Evolutionary conservation across 176 grass and related monocot species (phyloP).

Genomic region (Aegilops speltoides): DNA sequence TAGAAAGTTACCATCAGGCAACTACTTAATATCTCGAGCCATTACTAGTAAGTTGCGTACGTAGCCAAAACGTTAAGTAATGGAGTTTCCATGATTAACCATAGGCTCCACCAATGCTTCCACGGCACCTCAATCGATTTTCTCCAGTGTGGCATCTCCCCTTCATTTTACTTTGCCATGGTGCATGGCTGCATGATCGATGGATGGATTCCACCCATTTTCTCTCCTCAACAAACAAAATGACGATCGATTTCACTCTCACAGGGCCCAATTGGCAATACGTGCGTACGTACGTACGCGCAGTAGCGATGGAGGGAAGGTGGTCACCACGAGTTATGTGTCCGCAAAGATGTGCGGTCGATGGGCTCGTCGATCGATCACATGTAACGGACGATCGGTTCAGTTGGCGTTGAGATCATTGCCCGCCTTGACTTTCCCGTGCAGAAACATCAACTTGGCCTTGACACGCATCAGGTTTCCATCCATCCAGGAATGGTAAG

Average conservation of each 20-base stretch:
- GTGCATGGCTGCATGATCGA: background rate
- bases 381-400: background rate
- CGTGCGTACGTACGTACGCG: too few species aligned
- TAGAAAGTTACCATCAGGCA: too few species aligned
- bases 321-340: too few species aligned
- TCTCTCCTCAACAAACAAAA: too few species aligned
- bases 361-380: too few species aligned
- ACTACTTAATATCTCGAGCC: background rate
- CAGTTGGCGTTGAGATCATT: constrained; percentile 31
- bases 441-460: background rate
- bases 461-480: background rate
- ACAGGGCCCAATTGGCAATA: background rate
- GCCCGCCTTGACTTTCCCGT: background rate
- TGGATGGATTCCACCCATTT: background rate
- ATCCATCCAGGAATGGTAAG: background rate
- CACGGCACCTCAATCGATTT: background rate
- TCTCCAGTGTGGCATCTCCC: background rate
- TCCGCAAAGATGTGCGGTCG: too few species aligned
- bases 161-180: background rate
- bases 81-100: background rate
- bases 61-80: background rate
- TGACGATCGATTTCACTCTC: background rate
- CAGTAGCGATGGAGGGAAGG: too few species aligned
- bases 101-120: background rate
- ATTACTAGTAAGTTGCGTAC: background rate